Base-by-base conservation (phyloP, 345 rosid genomes). In the Clausena lansium region DNA sequence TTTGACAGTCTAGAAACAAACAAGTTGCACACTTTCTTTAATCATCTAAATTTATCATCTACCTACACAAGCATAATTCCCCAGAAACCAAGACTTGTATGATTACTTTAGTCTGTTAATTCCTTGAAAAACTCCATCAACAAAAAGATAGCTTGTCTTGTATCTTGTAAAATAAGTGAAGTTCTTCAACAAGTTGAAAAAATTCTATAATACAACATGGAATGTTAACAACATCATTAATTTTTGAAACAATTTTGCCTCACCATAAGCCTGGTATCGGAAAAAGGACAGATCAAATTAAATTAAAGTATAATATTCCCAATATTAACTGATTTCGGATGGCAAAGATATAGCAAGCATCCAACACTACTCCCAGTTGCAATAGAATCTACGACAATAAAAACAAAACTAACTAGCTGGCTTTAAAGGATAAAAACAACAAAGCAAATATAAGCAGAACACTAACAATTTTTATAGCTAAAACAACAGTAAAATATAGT, bases 41-140 rank as follows among this genome's bases (percentile, higher is more conserved):
- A n/a, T n/a, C n/a, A n/a, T n/a, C n/a, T n/a, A n/a, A n/a, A n/a
- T n/a, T n/a, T n/a, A n/a, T n/a, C n/a, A n/a, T n/a, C n/a, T 82
- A 91, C 98, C 98, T 89, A 89, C 80, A 75, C 84, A 90, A 70
- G 91, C 83, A 80, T 92, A 93, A 81, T 92, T 91, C 70, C 98
- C 98, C 11, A 93, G 71, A 82, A 95, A 92, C 98, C 98, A 95
- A 76, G 98, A 95, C 69, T 92, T 88, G 82, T 89, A 86, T 6
- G 91, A 78, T 81, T 88, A 93, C 88, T 95, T 95, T 75, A 91
- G 92, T 92, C 94, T 88, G 41, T 95, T 91, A 80, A 95, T 82
- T 77, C 92, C 98, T 36, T 88, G 98, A 70, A 93, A 90, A 80
- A 83, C 72, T 39, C 80, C 91, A 68, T 88, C 73, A 19, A 15